Base-by-base conservation (phyloP, 768 basidiomycete species). In the Boletus coccyginus region DNA sequence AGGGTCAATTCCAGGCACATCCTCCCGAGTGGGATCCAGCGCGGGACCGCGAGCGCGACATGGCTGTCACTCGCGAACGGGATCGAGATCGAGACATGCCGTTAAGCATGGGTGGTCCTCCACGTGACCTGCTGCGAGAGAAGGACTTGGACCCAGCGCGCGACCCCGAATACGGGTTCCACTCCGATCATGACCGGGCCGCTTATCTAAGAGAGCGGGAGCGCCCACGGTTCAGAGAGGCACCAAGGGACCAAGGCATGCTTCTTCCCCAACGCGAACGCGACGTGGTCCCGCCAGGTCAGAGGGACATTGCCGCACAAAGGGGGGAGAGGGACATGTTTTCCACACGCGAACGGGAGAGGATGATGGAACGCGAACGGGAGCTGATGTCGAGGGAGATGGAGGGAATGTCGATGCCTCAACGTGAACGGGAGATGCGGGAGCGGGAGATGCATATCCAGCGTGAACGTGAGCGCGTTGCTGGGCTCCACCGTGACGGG, bases 1-100 rank as follows among this genome's bases (percentile, higher is more conserved):
- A 73, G 43, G 64, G 71, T 40, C 67, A 71, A 40, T 73, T 71
- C 53, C 71, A 69, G 42, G 33, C 63, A 0, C 63, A 65, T 38
- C 65, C 69, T 29, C 61, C 68, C 5, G 68, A 70, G 10, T 70
- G 68, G 69, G 68, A 69, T 19, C 42, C 54, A 14, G 49, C 47
- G 4, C 60, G 69, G 0, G 70, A 72, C 10, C 65, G 64, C 1
- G 70, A 70, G 6, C 57, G 57, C 16, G 68, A 58, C 47, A 46
- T 59, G 41, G 52, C 43, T n/a, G 42, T 56, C 21, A 46, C 38
- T 46, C 61, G 63, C 21, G 67, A 65, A 24, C 66, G 66, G 17
- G 68, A 69, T 38, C 66, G 64, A 36, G 65, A 66, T 14, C 66
- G 66, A 2, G 66, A 67, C 16, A 41, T 66, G 57, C 17, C 62